Evolutionary conservation across 108 stramenopile genomes (phyloP).

Genomic region (Fragilaria crotonensis): DNA sequence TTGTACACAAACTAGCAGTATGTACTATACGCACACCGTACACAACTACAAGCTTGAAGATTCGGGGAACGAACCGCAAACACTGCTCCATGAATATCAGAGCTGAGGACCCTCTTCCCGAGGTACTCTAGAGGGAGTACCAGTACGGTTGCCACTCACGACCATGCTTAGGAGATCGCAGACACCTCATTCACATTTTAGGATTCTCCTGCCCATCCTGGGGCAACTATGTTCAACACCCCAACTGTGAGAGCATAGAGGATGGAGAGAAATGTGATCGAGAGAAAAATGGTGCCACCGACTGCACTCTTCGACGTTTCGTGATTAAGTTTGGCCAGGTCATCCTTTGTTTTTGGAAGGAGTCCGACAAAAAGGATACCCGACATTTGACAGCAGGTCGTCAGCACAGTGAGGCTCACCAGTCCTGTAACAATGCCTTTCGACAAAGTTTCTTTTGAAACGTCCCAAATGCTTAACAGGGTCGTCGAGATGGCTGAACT

Average conservation of each 20-base stretch:
- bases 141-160: too few species aligned
- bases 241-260: slow-evolving; percentile 51
- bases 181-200: too few species aligned
- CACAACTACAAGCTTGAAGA: too few species aligned
- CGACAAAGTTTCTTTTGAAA: slow-evolving; percentile 54
- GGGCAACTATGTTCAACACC: slow-evolving; percentile 53
- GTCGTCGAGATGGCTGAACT: slow-evolving; percentile 40
- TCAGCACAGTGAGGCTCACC: slow-evolving; percentile 58
- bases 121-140: too few species aligned
- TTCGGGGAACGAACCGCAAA: too few species aligned
- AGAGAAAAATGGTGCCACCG: slow-evolving; percentile 56
- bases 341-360: slow-evolving; percentile 58
- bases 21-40: too few species aligned
- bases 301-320: slow-evolving; percentile 38
- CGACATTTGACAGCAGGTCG: slow-evolving; percentile 51
- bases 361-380: slow-evolving; percentile 50
- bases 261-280: slow-evolving; percentile 50
- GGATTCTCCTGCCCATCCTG: slow-evolving; percentile 59
- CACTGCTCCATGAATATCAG: too few species aligned
- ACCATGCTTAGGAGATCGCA: too few species aligned
- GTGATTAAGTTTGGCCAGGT: slow-evolving; percentile 31
- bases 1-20: too few species aligned
- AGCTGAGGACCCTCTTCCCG: too few species aligned
- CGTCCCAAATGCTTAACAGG: slow-evolving; percentile 65
- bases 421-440: slow-evolving; percentile 43